phyloP scores from a whole-genome alignment of 352 stramenopile species.

The Globisporangium cylindrosporum region DNA sequence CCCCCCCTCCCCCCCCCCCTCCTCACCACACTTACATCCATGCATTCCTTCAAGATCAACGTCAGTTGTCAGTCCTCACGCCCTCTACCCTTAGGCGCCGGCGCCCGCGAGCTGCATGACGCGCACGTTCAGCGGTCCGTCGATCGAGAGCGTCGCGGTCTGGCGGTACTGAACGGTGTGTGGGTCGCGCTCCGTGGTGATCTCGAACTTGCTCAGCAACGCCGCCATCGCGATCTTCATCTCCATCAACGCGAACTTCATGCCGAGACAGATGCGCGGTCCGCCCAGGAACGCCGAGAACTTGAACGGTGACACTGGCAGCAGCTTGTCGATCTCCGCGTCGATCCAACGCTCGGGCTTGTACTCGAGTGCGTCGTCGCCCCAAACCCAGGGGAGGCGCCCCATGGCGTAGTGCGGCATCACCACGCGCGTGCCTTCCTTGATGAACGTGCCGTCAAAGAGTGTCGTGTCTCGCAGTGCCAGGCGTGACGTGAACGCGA shows the following conservation, averaged over 20 bases:
- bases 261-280: conserved; percentile 61
- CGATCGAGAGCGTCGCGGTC: conserved; percentile 48
- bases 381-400: conserved; percentile 56
- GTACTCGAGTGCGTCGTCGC: conserved; percentile 53
- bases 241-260: conserved; percentile 62
- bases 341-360: conserved; percentile 74
- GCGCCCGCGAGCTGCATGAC: not conserved
- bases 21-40: no score
- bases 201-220: conserved; percentile 49
- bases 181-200: conserved; percentile 31
- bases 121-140: conserved; percentile 22
- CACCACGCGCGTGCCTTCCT: conserved; percentile 46
- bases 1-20: no score
- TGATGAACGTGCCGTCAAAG: conserved; percentile 65
- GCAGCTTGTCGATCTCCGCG: conserved; percentile 29
- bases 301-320: conserved; percentile 52
- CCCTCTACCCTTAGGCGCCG: not conserved
- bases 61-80: not conserved
- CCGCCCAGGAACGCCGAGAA: conserved; percentile 69
- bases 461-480: conserved; percentile 53
- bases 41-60: no score
- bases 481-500: conserved; percentile 52
- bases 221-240: conserved; percentile 59
- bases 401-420: conserved; percentile 67
- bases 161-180: conserved; percentile 38